Evolutionary conservation across 805 yeast species (phyloP).

Genomic region (Ascoidea tarda): DNA sequence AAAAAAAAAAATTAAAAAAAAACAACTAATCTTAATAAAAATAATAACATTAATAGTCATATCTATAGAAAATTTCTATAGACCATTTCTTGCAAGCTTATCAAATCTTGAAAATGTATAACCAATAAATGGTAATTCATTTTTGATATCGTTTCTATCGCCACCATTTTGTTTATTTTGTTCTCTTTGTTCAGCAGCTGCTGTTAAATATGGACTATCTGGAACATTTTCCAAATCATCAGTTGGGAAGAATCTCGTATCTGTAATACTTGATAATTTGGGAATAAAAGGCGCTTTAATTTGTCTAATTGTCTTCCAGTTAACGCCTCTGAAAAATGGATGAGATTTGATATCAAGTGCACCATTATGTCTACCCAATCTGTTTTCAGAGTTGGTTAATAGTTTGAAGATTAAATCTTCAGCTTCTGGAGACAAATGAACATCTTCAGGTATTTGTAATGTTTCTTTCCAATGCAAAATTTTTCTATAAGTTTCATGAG

Average conservation of each 20-base stretch:
- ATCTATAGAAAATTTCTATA: too few relatives aligned
- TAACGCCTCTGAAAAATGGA: constrained; percentile 92
- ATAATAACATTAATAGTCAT: too few relatives aligned
- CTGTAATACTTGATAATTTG: constrained; percentile 80
- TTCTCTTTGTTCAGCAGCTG: constrained; percentile 55
- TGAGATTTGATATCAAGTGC: constrained; percentile 84
- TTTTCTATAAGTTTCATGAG: constrained; percentile 86
- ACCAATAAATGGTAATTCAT: constrained; percentile 93
- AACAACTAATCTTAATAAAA: too few relatives aligned
- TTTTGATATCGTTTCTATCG: constrained; percentile 40
- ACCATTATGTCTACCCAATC: constrained; percentile 83
- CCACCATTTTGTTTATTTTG: constrained; percentile 29
- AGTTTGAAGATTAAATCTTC: constrained; percentile 74
- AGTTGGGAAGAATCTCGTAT: constrained; percentile 95
- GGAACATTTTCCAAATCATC: constrained; percentile 94
- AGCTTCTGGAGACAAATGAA: constrained; percentile 77
- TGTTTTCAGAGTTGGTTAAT: constrained; percentile 62
- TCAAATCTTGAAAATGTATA: constrained; percentile 94
- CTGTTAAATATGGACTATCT: constrained; percentile 64
- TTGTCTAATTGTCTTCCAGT: constrained; percentile 78
- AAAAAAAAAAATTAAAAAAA: too few relatives aligned
- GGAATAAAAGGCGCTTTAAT: constrained; percentile 94
- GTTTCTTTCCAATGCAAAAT: constrained; percentile 87
- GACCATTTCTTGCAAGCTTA: constrained; percentile 47
- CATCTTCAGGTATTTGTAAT: constrained; percentile 78